Percentiles rank a stretch among this genome's conserved stretches.
Conservation (phyloP, 805 yeast species). For the Wickerhamiella cacticola region DNA sequence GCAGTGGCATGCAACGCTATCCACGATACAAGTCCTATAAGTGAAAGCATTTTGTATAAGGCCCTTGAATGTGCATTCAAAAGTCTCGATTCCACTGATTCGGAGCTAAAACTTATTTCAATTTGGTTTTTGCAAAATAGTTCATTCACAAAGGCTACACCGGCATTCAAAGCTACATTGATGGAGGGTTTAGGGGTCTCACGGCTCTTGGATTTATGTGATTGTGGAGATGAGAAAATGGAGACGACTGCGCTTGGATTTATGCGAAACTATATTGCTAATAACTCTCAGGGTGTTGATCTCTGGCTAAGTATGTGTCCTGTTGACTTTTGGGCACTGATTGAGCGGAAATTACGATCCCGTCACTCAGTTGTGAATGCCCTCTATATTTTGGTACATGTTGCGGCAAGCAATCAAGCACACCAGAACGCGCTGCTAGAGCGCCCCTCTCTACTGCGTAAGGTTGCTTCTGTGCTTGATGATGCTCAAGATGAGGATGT, state of each 20-base stretch:
- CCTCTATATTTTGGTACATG: conserved; percentile 7
- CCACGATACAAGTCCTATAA: conserved; percentile 6
- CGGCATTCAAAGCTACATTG: neutral
- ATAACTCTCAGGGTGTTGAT: neutral
- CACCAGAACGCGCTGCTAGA: conserved; percentile 5
- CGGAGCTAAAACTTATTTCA: conserved; percentile 1
- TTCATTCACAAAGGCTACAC: neutral
- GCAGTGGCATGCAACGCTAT: conserved; percentile 10
- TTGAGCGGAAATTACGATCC: neutral
- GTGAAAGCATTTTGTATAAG: neutral
- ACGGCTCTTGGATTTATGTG: neutral
- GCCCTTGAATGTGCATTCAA: neutral
- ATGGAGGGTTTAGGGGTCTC: conserved; percentile 4
- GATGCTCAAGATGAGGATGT: neutral
- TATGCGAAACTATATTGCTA: conserved; percentile 5
- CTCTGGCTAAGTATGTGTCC: conserved; percentile 8
- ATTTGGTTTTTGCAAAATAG: conserved; percentile 5
- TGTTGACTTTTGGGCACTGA: conserved; percentile 5
- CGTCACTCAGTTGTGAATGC: neutral
- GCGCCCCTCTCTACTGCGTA: neutral
- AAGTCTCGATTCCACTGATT: neutral
- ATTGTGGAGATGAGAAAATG: neutral
- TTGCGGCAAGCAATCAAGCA: conserved; percentile 3
- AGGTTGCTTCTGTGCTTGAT: neutral
- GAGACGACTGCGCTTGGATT: conserved; percentile 1